Conservation (phyloP, 192 early-diverging fungal genomes). For the Anaeromyces robustus region DNA sequence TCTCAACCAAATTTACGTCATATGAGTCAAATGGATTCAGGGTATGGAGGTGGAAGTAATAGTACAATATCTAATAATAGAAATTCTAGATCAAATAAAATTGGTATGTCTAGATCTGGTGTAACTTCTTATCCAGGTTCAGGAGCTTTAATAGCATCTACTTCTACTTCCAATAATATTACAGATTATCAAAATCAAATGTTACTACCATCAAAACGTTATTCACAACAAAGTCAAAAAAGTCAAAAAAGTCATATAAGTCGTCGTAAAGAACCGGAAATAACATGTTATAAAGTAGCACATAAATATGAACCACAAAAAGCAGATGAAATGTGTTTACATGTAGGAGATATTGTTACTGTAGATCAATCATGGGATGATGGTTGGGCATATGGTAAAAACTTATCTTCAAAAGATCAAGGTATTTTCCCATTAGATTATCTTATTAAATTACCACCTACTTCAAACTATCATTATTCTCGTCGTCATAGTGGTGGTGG, state of each 20-base stretch:
- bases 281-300: neutral
- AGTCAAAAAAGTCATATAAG: neutral
- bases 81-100: neutral
- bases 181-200: neutral
- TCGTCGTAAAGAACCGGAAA: neutral
- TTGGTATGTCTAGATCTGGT: neutral
- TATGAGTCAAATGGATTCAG: neutral
- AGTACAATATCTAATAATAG: neutral
- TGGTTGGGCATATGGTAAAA: conserved; percentile 12
- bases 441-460: neutral
- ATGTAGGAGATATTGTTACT: conserved; percentile 5
- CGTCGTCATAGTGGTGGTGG: neutral
- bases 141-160: neutral
- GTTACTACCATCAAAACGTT: neutral
- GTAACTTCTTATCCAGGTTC: neutral
- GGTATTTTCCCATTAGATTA: conserved; percentile 10
- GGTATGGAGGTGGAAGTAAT: neutral
- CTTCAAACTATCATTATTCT: neutral
- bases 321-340: conserved; percentile 8
- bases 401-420: neutral
- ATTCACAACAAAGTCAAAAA: neutral
- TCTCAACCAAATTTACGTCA: neutral
- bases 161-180: no score
- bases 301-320: neutral
- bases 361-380: conserved; percentile 13